Conservation (phyloP, 176 grass and related monocot genomes). For the Eragrostis curvula region DNA sequence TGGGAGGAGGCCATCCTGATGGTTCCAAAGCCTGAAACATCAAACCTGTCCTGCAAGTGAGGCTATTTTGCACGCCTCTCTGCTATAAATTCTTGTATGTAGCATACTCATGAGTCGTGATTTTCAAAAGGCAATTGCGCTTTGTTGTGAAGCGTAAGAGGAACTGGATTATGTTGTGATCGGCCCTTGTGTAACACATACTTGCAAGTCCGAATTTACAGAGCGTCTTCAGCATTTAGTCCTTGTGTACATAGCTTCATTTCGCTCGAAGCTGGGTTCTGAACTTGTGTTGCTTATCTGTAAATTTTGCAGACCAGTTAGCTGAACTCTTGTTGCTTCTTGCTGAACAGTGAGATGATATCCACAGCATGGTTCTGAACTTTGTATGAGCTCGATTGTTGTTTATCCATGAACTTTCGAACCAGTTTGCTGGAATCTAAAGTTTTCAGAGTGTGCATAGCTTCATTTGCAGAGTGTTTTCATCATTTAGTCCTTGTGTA, state of each 20-base stretch:
- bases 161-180: background rate
- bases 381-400: too few species aligned
- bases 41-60: background rate
- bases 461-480: too few species aligned
- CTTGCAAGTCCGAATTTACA: background rate
- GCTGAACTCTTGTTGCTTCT: background rate
- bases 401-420: too few species aligned
- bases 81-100: conserved; percentile 21
- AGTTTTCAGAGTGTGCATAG: too few species aligned
- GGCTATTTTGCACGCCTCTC: conserved; percentile 13
- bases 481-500: too few species aligned
- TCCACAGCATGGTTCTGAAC: background rate
- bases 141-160: background rate
- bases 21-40: conserved; percentile 41
- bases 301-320: background rate
- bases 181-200: conserved; percentile 9
- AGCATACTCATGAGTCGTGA: background rate
- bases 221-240: background rate
- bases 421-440: too few species aligned
- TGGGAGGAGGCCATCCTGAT: conserved; percentile 38
- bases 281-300: background rate
- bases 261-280: background rate
- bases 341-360: background rate
- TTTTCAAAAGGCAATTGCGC: conserved; percentile 3
- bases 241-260: conserved; percentile 16